phyloP scores from a whole-genome alignment of 495 filamentous ascomycete genomes.

The Astrocystis sublimbata region DNA sequence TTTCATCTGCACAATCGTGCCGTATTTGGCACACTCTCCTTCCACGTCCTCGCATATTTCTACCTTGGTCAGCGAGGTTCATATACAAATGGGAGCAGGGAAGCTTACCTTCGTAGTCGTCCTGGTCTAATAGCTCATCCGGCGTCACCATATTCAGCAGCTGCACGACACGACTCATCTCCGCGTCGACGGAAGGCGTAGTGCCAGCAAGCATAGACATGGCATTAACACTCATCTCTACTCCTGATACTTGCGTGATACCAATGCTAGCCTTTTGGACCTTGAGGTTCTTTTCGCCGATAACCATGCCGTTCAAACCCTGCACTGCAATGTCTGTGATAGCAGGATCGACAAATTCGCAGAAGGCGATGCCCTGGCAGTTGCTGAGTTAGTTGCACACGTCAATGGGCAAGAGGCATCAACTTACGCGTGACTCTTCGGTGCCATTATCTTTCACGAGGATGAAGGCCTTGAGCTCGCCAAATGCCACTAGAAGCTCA shows the following conservation, averaged over 20 bases:
- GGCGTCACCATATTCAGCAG: conserved; percentile 97
- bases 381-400: conserved; percentile 21
- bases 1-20: conserved; percentile 79
- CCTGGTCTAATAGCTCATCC: conserved; percentile 89
- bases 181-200: conserved; percentile 67
- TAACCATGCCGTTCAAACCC: conserved; percentile 86
- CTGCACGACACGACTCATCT: conserved; percentile 80
- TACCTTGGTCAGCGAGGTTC: conserved; percentile 35
- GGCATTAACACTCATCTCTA: conserved; percentile 95
- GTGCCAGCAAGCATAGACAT: conserved; percentile 99
- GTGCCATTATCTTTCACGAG: conserved; percentile 85
- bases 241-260: conserved; percentile 80
- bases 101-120: conserved; percentile 84
- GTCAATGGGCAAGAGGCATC: not conserved
- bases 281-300: conserved; percentile 83
- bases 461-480: conserved; percentile 89
- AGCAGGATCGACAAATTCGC: conserved; percentile 81
- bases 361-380: conserved; percentile 88
- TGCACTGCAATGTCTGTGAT: conserved; percentile 85
- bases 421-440: conserved; percentile 82
- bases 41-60: conserved; percentile 93
- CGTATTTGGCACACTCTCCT: conserved; percentile 91
- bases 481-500: conserved; percentile 86
- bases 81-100: conserved; percentile 23
- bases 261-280: conserved; percentile 89